Base-by-base conservation (phyloP, 768 basidiomycete genomes). In the Tricholoma sp. region DNA sequence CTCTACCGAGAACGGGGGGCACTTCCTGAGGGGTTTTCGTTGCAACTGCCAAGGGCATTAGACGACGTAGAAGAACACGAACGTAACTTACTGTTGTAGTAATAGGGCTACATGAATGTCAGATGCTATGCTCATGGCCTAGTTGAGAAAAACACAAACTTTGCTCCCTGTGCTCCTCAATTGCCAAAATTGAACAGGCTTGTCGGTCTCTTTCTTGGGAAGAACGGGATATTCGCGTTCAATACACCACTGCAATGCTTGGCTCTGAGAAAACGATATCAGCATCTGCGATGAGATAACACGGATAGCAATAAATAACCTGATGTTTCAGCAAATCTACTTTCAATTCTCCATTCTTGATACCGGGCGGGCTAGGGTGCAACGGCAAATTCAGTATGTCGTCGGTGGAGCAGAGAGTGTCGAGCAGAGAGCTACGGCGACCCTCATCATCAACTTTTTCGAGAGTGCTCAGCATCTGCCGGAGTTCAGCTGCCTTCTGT, bases 101-200 rank as follows among this genome's bases (percentile, higher is more conserved):
- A 93, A 66, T 84, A 89, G 2, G 74, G 55, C 81, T 87, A 49
- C n/a, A 31, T 51, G 34, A 50, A 39, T 32, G 22, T 27, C 16
- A 22, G 29, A 50, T 45, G 27, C 35, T 51, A 60, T 19, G 19
- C 31, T 27, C 39, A 41, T 3, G 61, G 75, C 16, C 57, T 19
- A 11, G 12, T 22, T 49, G n/a, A 47, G 24, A 29, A n/a, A 8
- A 29, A 16, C 47, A 49, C 47, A 18, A 16, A 84, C 89, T 75
- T 87, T 84, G 50, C 67, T 65, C 0, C 75, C 79, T 27, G 69
- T 74, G 65, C 81, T 85, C 64, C 72, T 80, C 27, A 85, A 69
- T 64, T 91, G 85, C 94, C 94, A 97, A 64, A 97, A 94, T 69
- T 96, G 94, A 1, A 93, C 89, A 0, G 91, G 87, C 34, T 77